These are phyloP conservation scores for Pulicaria dysenterica DNA, from an alignment of 129 eudicot genomes.

Conservation along the genomic window DNA sequence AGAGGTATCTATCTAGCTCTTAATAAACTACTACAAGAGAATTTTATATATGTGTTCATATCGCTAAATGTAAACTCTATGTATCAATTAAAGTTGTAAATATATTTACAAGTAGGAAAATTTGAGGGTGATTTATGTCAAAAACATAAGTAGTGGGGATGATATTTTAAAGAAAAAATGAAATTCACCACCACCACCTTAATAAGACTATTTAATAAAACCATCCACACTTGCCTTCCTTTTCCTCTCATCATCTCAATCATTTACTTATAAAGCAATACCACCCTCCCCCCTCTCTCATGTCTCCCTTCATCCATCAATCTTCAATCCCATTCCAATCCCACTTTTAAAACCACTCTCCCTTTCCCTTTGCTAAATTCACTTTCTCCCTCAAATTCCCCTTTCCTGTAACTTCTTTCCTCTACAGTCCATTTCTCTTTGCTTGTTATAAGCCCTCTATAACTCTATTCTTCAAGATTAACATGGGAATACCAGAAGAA, in stretches of 20 bases:
- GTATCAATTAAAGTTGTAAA: background rate
- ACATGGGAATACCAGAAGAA: constrained; percentile 40
- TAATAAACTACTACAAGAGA: background rate
- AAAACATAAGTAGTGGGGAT: background rate
- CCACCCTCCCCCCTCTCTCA: constrained; percentile 22
- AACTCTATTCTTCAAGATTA: background rate
- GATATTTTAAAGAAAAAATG: background rate
- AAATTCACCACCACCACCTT: background rate
- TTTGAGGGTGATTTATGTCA: constrained; percentile 4
- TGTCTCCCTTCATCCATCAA: constrained; percentile 32
- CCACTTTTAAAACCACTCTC: constrained; percentile 28
- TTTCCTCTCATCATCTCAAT: constrained; percentile 33
- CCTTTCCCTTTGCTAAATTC: constrained; percentile 16
- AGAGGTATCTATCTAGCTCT: background rate
- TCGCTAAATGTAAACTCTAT: background rate
- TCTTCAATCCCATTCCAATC: constrained; percentile 19
- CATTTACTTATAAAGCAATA: constrained; percentile 24
- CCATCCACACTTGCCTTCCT: constrained; percentile 20
- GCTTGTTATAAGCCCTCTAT: background rate
- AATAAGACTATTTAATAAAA: constrained; percentile 22
- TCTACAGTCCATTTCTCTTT: constrained; percentile 14
- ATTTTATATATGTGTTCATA: background rate
- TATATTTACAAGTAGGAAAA: background rate
- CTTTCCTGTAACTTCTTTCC: constrained; percentile 1
- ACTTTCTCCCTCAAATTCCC: constrained; percentile 19